Evolutionary conservation across 2,329 filamentous ascomycete species (phyloP).

Genomic region (Fonsecaea multimorphosa): DNA sequence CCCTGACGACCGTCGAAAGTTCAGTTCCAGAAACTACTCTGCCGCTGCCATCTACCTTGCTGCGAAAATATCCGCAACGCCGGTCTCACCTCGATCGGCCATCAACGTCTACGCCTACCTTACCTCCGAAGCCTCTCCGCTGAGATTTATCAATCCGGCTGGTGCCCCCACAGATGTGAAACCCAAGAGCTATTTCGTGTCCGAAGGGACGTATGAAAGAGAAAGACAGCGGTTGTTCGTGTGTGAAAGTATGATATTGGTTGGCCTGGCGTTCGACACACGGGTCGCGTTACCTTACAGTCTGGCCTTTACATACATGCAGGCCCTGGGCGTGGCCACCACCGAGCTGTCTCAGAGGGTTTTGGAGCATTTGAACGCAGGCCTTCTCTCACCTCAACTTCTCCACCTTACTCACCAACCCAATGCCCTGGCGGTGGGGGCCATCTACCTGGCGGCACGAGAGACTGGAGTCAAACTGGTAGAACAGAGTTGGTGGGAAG

Average conservation of each 20-base stretch:
- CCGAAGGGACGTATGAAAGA: slow-evolving; percentile 72
- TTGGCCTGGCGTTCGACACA: slow-evolving; percentile 77
- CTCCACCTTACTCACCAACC: slow-evolving; percentile 93
- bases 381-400: slow-evolving; percentile 83
- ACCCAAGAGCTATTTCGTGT: slow-evolving; percentile 68
- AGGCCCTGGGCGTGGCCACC: slow-evolving; percentile 74
- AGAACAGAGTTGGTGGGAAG: slow-evolving; percentile 89
- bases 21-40: slow-evolving; percentile 70
- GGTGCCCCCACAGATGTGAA: slow-evolving; percentile 44
- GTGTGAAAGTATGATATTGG: slow-evolving; percentile 79
- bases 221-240: slow-evolving; percentile 69
- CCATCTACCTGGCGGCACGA: slow-evolving; percentile 85
- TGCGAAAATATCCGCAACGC: slow-evolving; percentile 79
- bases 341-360: slow-evolving; percentile 67
- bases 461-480: slow-evolving; percentile 80
- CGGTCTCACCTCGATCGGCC: slow-evolving; percentile 78
- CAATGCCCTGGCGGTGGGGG: slow-evolving; percentile 79
- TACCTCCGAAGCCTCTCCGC: slow-evolving; percentile 61
- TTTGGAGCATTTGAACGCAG: slow-evolving; percentile 82
- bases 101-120: slow-evolving; percentile 87
- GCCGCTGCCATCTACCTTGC: slow-evolving; percentile 81
- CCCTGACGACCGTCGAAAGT: slow-evolving; percentile 20
- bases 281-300: slow-evolving; percentile 86
- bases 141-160: slow-evolving; percentile 51
- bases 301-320: slow-evolving; percentile 88